Evolutionary conservation across 2,329 filamentous ascomycete species (phyloP), one percentile per base, ranked within the genome.

Genomic region (Penicillium glabrum): DNA sequence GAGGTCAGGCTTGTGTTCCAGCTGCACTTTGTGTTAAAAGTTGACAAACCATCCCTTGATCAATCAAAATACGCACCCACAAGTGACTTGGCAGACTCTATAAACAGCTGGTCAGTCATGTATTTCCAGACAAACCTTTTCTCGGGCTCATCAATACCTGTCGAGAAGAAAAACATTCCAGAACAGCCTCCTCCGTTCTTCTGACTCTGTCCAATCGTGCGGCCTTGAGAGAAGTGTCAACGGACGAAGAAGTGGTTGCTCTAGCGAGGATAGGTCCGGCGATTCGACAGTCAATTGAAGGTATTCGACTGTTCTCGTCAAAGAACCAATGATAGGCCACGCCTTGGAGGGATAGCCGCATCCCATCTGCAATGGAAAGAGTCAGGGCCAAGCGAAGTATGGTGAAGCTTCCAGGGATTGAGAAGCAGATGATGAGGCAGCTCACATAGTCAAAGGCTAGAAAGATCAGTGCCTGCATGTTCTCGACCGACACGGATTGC

Each of bases 101-200:
- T 10, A 10, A 10, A 10, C 0, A n/a, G 8, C 16, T 6, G 6
- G n/a, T 39, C 35, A 39, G 16, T 39, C 7, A 16, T 4, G 9
- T 11, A 29, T 39, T 29, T 24, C 41, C 27, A 9, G 41, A 46
- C 37, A 33, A 21, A 16, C 7, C n/a, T 4, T 35, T 13, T 35
- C 13, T 3, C 11, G 33, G 14, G 44, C 39, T 26, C 27, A 76
- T 72, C 68, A 79, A 70, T 54, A 78, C 9, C 75, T 63, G 27
- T 78, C 75, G 59, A 65, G 69, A 68, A 63, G 70, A 73, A 66
- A 79, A 2, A 75, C 68, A 19, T 73, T 75, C 73, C 75, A 77
- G 51, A 77, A 78, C 2, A 78, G 69, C 1, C 75, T 63, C 5
- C 75, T 63, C 13, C 73, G 59, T 54, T 76, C 73, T 54, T 77